These are phyloP conservation scores for Cladosporium halotolerans DNA, from an alignment of 2,329 filamentous ascomycete species.

Conservation along the genomic window DNA sequence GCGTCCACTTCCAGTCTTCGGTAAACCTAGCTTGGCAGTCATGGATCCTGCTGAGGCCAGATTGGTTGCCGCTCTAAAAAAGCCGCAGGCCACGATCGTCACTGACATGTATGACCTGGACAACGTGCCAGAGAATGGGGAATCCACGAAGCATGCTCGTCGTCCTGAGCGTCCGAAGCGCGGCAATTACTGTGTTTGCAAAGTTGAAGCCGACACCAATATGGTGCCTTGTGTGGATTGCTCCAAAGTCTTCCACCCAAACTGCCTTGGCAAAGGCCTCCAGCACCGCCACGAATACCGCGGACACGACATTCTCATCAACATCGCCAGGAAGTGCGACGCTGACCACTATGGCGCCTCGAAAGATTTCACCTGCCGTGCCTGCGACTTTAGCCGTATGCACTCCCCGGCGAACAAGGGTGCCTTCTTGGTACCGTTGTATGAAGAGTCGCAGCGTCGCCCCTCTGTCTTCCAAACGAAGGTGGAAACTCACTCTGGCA, in stretches of 20 bases:
- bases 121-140: not conserved
- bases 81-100: not conserved
- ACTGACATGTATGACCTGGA: not conserved
- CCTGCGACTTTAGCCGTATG: not conserved
- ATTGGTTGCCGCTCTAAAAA: not conserved
- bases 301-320: not conserved
- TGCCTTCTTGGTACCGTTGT: not conserved
- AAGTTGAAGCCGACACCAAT: not conserved
- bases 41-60: not conserved
- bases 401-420: not conserved
- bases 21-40: not conserved
- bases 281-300: not conserved
- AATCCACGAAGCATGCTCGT: not conserved
- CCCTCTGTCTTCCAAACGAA: not conserved
- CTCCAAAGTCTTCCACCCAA: constrained; percentile 10
- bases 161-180: not conserved
- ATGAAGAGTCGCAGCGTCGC: not conserved
- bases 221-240: constrained; percentile 15
- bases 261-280: constrained; percentile 15
- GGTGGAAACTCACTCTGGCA: not conserved
- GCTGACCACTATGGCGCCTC: not conserved
- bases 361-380: not conserved
- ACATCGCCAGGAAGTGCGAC: not conserved
- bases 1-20: not conserved
- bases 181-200: constrained; percentile 12